A percentile compares a stretch with the other conserved stretches of the same genome.
Conservation (phyloP, 768 basidiomycete genomes). For the Baorangia bicolor region DNA sequence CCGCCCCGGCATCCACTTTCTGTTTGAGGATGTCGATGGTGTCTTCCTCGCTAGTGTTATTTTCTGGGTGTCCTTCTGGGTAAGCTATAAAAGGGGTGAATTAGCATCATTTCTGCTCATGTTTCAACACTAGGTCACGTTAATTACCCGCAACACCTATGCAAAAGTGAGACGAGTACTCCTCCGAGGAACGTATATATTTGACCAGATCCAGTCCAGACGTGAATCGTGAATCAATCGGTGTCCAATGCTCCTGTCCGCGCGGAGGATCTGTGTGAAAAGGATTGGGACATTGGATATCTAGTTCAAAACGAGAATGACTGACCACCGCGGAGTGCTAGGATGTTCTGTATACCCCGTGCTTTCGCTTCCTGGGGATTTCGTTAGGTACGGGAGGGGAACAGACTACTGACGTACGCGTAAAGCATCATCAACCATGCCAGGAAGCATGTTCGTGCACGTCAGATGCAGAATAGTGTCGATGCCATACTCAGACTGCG, state of each 20-base stretch:
- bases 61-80: slow-evolving; percentile 84
- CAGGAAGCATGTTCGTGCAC: slow-evolving; percentile 94
- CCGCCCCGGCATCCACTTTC: slow-evolving; percentile 93
- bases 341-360: slow-evolving; percentile 81
- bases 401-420: slow-evolving; percentile 48
- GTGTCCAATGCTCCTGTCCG: slow-evolving; percentile 91
- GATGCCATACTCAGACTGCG: slow-evolving; percentile 69
- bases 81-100: slow-evolving; percentile 58
- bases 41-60: slow-evolving; percentile 51
- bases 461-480: slow-evolving; percentile 94
- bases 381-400: slow-evolving; percentile 1
- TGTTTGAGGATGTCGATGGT: slow-evolving; percentile 72
- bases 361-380: slow-evolving; percentile 68
- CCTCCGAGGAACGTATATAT: slow-evolving; percentile 76
- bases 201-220: slow-evolving; percentile 88
- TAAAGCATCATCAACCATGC: slow-evolving; percentile 83
- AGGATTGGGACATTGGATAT: neutral
- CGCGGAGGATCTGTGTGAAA: slow-evolving; percentile 75
- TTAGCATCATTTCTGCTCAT: neutral
- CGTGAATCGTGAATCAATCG: slow-evolving; percentile 78
- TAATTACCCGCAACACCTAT: slow-evolving; percentile 87
- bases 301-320: neutral
- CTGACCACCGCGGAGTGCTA: slow-evolving; percentile 90
- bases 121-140: neutral
- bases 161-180: slow-evolving; percentile 84